Evolutionary conservation across 495 filamentous ascomycete genomes (phyloP).

Genomic region (Penicillium atrosanguineum): DNA sequence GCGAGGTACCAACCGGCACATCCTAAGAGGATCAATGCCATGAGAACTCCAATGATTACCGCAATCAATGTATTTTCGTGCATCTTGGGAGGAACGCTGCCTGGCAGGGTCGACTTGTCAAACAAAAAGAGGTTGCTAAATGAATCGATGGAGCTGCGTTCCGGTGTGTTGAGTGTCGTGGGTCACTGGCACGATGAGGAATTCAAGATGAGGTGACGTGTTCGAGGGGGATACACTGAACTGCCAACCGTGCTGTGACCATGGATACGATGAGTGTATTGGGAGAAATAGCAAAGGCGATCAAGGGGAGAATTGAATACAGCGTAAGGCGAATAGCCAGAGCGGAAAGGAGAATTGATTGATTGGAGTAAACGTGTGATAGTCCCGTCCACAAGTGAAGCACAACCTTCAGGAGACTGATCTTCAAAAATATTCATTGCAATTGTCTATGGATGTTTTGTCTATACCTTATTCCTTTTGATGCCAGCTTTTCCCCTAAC

Average conservation of each 20-base stretch:
- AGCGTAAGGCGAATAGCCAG: neutral
- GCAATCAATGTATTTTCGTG: slow-evolving; percentile 10
- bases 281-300: too few relatives aligned
- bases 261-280: neutral
- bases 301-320: neutral
- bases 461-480: neutral
- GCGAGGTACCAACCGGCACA: slow-evolving; percentile 6
- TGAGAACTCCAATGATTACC: slow-evolving; percentile 3
- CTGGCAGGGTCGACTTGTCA: too few relatives aligned
- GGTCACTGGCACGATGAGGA: neutral
- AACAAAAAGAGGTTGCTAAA: neutral
- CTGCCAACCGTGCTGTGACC: neutral
- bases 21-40: neutral
- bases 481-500: neutral
- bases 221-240: neutral
- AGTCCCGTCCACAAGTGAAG: neutral
- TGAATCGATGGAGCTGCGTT: neutral
- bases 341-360: neutral
- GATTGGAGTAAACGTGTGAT: neutral
- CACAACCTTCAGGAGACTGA: neutral
- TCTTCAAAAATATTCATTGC: neutral
- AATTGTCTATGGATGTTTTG: slow-evolving; percentile 1
- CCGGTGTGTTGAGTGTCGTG: neutral
- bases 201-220: neutral
- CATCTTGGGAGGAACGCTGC: neutral